Percentiles rank a stretch among this genome's conserved stretches.
Conservation (phyloP, 1,284 basidiomycete genomes). For the Cryptococcus sp. region DNA sequence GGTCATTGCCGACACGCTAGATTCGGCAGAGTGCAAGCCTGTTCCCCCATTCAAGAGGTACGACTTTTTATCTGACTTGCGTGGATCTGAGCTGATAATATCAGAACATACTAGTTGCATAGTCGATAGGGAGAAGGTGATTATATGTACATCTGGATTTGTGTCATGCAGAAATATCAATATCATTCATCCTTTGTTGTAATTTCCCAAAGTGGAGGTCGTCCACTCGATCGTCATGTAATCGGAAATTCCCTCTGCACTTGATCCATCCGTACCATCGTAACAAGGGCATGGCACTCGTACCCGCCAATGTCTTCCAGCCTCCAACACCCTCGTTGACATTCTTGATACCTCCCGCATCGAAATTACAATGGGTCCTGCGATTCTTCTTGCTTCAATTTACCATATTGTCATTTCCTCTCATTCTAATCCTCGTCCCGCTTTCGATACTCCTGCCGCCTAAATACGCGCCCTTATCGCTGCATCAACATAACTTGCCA, state of each 20-base stretch:
- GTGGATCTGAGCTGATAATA: not conserved
- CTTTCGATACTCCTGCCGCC: conserved; percentile 7
- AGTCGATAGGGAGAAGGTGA: no score
- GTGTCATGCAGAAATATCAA: no score
- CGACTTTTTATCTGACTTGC: not conserved
- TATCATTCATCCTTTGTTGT: not conserved
- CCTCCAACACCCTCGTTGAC: conserved; percentile 10
- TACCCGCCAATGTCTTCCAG: conserved; percentile 8
- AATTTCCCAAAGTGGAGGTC: not conserved
- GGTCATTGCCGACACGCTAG: conserved; percentile 81
- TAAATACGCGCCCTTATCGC: conserved; percentile 6
- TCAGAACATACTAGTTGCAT: not conserved
- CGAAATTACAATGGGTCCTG: conserved; percentile 10
- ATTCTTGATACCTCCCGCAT: conserved; percentile 9
- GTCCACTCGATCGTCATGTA: not conserved
- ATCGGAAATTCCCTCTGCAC: not conserved
- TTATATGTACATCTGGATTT: no score
- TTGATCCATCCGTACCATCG: not conserved
- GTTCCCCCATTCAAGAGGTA: conserved; percentile 46
- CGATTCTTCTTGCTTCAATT: conserved; percentile 7
- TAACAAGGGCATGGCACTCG: conserved; percentile 4
- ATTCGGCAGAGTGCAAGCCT: conserved; percentile 87
- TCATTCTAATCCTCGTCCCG: conserved; percentile 9
- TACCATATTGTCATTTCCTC: conserved; percentile 6
- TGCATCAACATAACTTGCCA: conserved; percentile 15